phyloP scores from a whole-genome alignment of 2,329 filamentous ascomycete species.

The Ceratocystis smalleyi region DNA sequence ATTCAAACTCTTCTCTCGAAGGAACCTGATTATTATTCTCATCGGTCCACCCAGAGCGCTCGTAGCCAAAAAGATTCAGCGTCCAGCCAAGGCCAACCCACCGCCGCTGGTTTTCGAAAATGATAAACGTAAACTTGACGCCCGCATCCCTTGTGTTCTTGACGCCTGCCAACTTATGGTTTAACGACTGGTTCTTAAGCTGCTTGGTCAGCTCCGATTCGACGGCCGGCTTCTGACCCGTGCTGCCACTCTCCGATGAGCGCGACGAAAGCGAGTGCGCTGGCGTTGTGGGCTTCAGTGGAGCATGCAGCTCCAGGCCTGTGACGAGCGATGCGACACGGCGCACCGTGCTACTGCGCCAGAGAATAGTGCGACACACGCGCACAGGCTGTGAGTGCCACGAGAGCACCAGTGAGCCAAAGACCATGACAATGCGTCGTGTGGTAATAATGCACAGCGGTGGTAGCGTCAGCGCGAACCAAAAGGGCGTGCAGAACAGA shows the following conservation, averaged over 20 bases:
- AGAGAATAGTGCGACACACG: slow-evolving; percentile 73
- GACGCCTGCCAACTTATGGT: neutral
- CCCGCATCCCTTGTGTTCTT: slow-evolving; percentile 45
- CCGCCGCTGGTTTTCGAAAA: slow-evolving; percentile 90
- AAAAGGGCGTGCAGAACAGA: slow-evolving; percentile 72
- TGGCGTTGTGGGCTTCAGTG: slow-evolving; percentile 23
- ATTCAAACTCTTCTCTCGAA: slow-evolving; percentile 51
- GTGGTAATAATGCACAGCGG: slow-evolving; percentile 77
- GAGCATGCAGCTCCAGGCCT: slow-evolving; percentile 55
- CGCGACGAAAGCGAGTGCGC: slow-evolving; percentile 16
- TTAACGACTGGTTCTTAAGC: slow-evolving; percentile 23
- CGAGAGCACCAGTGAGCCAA: slow-evolving; percentile 74
- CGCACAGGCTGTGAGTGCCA: slow-evolving; percentile 84
- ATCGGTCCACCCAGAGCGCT: slow-evolving; percentile 84
- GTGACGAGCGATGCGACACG: slow-evolving; percentile 57
- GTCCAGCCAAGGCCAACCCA: slow-evolving; percentile 97
- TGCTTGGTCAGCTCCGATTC: slow-evolving; percentile 35
- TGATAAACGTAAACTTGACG: slow-evolving; percentile 87
- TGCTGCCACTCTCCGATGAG: slow-evolving; percentile 20
- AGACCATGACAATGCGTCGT: slow-evolving; percentile 62
- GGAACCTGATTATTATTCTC: slow-evolving; percentile 77
- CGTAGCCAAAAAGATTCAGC: slow-evolving; percentile 75
- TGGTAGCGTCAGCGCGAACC: slow-evolving; percentile 68
- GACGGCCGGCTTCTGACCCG: slow-evolving; percentile 15
- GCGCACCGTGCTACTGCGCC: slow-evolving; percentile 68